Evolutionary conservation across 2,329 filamentous ascomycete genomes (phyloP), one percentile per base, ranked within the genome.

Genomic region (Tolypocladium nubicola): DNA sequence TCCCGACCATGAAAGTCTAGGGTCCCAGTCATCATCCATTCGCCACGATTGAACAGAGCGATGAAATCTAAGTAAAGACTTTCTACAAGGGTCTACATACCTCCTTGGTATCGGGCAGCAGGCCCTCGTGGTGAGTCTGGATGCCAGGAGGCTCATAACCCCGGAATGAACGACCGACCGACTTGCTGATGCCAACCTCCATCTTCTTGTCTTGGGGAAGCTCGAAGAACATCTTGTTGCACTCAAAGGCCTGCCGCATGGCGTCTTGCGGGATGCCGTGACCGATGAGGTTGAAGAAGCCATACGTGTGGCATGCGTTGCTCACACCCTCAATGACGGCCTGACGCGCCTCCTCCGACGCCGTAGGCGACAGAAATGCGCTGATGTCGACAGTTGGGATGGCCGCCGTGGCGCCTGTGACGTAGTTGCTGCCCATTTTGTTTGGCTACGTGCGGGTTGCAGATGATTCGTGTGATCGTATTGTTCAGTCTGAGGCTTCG

Each of bases 241-340:
- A 61, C 38, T 65, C 59, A 19, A 68, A 57, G 19, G 63, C 61
- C 19, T 59, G 38, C 1, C 59, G 45, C 26, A 61, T 60, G 47
- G 59, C 47, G 35, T 65, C 61, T 1, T 58, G 23, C 19, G 63
- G 57, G 33, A 70, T 61, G 2, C 68, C 68, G 40, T 70, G 67
- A 1, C 66, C 67, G 47, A 66, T 60, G 2, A 67, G 63, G 43
- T 66, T 64, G 57, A 70, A 70, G 61, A 70, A 70, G 16, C 68
- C 68, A 41, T 68, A 69, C 1, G 56, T 66, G 2, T 59, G 61
- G 55, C 62, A 66, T 5, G 67, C 67, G 40, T 67, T 57, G n/a
- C 63, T 60, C 38, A 67, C 60, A 13, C 60, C 56, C 2, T 68
- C 59, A 14, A 68, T 63, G 30, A 67, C 65, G n/a, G 58, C 55